These are phyloP conservation scores for Phytophthora litchii DNA, from an alignment of 352 stramenopile species.

Conservation along the genomic window DNA sequence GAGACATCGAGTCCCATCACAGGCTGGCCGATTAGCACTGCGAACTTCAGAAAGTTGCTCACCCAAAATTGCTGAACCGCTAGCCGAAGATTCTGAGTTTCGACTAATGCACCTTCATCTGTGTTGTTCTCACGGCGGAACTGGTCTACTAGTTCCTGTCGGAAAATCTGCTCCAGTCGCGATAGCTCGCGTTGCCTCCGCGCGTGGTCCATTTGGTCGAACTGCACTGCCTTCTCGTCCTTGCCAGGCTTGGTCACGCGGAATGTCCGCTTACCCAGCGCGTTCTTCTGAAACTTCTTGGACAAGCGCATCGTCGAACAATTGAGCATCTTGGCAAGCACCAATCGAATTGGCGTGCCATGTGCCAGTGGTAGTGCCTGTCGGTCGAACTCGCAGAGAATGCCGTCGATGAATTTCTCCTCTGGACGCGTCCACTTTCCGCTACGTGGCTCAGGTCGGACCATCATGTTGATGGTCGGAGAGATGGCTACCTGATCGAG, in stretches of 20 bases:
- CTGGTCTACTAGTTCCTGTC: slow-evolving; percentile 82
- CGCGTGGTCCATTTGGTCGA: slow-evolving; percentile 69
- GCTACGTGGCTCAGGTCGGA: slow-evolving; percentile 67
- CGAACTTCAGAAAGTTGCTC: slow-evolving; percentile 84
- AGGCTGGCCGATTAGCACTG: slow-evolving; percentile 72
- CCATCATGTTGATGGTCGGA: slow-evolving; percentile 74
- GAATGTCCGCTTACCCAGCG: slow-evolving; percentile 86
- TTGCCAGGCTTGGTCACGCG: slow-evolving; percentile 72
- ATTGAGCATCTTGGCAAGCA: slow-evolving; percentile 87
- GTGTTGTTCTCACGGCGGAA: slow-evolving; percentile 87
- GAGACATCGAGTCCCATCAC: slow-evolving; percentile 79
- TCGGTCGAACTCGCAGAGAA: slow-evolving; percentile 84
- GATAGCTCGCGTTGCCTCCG: slow-evolving; percentile 77
- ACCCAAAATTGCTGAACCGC: slow-evolving; percentile 90
- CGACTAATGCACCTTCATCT: slow-evolving; percentile 71
- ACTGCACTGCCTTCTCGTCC: slow-evolving; percentile 69
- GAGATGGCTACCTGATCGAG: slow-evolving; percentile 67
- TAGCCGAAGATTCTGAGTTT: slow-evolving; percentile 72
- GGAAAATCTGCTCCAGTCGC: slow-evolving; percentile 71
- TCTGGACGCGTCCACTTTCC: slow-evolving; percentile 87
- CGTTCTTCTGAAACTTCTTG: slow-evolving; percentile 92
- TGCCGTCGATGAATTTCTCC: slow-evolving; percentile 87
- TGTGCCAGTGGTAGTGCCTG: slow-evolving; percentile 78
- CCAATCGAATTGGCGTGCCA: slow-evolving; percentile 81
- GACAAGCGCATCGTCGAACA: slow-evolving; percentile 90